Evolutionary conservation across 805 yeast genomes (phyloP).

Genomic region (Scheffersomyces lignosus): DNA sequence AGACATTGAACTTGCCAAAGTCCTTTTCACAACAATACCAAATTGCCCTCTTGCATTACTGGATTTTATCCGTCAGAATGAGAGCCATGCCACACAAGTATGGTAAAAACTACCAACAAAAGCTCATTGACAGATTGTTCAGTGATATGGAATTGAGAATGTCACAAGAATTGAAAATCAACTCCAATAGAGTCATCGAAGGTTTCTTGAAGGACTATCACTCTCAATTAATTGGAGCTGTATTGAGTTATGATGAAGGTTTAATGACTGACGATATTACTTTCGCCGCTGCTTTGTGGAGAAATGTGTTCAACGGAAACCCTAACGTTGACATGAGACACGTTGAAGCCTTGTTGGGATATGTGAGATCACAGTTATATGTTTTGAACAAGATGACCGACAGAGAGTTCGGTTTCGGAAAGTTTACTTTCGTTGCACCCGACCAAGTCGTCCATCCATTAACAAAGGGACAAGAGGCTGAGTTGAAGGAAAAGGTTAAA

Average conservation of each 20-base stretch:
- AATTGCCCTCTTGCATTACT: slow-evolving; percentile 83
- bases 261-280: slow-evolving; percentile 76
- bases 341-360: slow-evolving; percentile 85
- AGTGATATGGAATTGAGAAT: slow-evolving; percentile 85
- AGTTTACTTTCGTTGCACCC: slow-evolving; percentile 81
- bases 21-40: slow-evolving; percentile 97
- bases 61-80: slow-evolving; percentile 95
- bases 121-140: slow-evolving; percentile 84
- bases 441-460: slow-evolving; percentile 73
- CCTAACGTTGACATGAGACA: slow-evolving; percentile 78
- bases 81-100: slow-evolving; percentile 91
- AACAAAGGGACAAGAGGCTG: slow-evolving; percentile 61
- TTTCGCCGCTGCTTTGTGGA: slow-evolving; percentile 78
- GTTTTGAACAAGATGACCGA: slow-evolving; percentile 84
- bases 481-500: slow-evolving; percentile 50
- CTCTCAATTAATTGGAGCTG: slow-evolving; percentile 84
- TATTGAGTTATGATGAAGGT: slow-evolving; percentile 92
- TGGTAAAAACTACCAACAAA: slow-evolving; percentile 89
- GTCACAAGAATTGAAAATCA: slow-evolving; percentile 81
- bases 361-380: slow-evolving; percentile 85
- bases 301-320: slow-evolving; percentile 88
- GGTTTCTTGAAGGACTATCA: slow-evolving; percentile 87
- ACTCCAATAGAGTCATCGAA: slow-evolving; percentile 78
- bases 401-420: slow-evolving; percentile 90
- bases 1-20: slow-evolving; percentile 75